Base-by-base conservation (phyloP, 1,139 yeast genomes). In the Debaryomycetaceae sp. region DNA sequence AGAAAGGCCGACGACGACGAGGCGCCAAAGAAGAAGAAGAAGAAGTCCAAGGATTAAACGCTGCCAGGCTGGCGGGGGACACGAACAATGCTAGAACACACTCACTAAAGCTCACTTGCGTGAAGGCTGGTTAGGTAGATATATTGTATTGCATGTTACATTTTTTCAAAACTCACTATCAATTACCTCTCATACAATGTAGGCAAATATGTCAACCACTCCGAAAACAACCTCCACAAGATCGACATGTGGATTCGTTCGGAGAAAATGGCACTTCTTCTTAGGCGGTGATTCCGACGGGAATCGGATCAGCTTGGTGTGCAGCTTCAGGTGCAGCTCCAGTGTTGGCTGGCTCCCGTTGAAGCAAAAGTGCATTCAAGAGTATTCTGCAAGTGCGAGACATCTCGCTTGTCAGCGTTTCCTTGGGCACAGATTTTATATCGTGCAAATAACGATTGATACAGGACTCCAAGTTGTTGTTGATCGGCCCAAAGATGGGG, bases 401-500 rank as follows among this genome's bases (percentile, higher is more conserved):
- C 23, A 75, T 39, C 48, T 78, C 85, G 47, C 75, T 74, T 4
- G 76, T 59, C 36, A 54, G 61, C 4, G 60, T 61, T 6, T 64
- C 65, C n/a, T 51, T 48, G 3, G 71, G 49, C 10, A 66, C 70
- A 30, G 56, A 54, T 31, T 65, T 64, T 23, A 38, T 36, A 10
- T 40, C 42, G 8, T 15, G 22, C 24, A 72, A 25, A 42, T 61
- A 61, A 19, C 53, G 56, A 28, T 56, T 49, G 26, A 78, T 64
- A 23, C 63, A 44, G 5, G 60, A 53, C 42, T 72, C 78, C 37
- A 83, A 51, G 26, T 64, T 58, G 28, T 64, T 57, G 54, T 83
- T 84, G 25, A 78, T 32, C 13, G 89, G 88, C 28, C 58, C 65
- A 27, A 82, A 59, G 12, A 80, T 26, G 4, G 86, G 84, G 47